Evolutionary conservation across 1,284 basidiomycete species (phyloP), one percentile per base, ranked within the genome.

Genomic region (Ceraceosorus guamensis): DNA sequence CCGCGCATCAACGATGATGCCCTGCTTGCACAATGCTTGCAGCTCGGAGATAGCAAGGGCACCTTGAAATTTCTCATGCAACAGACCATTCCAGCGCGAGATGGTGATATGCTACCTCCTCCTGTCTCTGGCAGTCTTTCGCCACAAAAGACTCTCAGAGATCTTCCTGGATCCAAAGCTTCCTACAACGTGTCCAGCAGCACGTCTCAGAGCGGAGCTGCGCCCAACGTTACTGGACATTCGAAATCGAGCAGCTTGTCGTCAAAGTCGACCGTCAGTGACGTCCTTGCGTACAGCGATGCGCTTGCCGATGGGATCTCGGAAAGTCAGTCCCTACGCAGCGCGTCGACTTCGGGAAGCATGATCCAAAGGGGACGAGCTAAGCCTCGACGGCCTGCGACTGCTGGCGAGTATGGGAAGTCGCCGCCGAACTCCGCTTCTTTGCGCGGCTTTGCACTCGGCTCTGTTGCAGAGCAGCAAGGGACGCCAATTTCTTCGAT

Each of bases 31-130:
- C 52, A 74, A 10, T 76, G 73, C 37, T 60, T 71, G n/a, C 65
- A 71, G 56, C 55, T 68, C 50, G 73, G 73, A 41, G 73, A 76
- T 51, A 68, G 75, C 43, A 67, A 63, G 24, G 73, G 73, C 57
- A 70, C 65, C 1, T 62, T 76, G 58, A 76, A 76, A 51, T 76
- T 76, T 47, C 57, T 71, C 45, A 63, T 76, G 13, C 60, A 69
- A 44, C 60, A 69, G 43, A 63, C 56, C 5, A 61, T 60, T 8
- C 65, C 66, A 4, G 54, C 65, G 4, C 32, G 55, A 41, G 57
- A 66, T 24, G 46, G 63, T 6, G 61, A 54, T 5, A 61, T 64
- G 30, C 52, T 68, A 60, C 61, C 65, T 6, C 68, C 68, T 10
- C 66, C 65, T 8, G 16, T 34, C 0, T 57, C 60, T 13, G 54